Conservation (phyloP, 345 rosid genomes). For the Stellera chamaejasme region DNA sequence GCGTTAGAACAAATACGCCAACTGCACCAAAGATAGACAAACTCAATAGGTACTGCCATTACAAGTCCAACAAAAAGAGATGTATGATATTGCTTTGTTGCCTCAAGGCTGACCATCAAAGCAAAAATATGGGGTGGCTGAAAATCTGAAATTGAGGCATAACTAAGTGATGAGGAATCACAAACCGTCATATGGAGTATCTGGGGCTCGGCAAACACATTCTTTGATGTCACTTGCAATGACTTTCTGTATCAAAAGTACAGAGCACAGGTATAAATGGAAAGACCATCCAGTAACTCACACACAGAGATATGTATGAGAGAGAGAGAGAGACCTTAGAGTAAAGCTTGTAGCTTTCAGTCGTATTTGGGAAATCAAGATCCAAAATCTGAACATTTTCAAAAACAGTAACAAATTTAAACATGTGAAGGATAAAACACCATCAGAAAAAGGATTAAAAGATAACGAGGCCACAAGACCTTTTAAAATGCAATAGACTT, state of each 20-base stretch:
- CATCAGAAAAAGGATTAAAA: background rate
- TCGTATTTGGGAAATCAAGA: slow-evolving; percentile 70
- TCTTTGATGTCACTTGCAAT: slow-evolving; percentile 98
- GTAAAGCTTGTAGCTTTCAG: slow-evolving; percentile 86
- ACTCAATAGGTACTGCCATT: background rate
- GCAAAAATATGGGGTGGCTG: background rate
- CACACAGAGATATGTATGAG: too few relatives aligned
- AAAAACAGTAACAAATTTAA: slow-evolving; percentile 1
- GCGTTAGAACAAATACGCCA: too few relatives aligned
- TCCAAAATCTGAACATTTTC: slow-evolving; percentile 55
- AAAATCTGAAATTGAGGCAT: too few relatives aligned
- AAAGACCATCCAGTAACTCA: background rate
- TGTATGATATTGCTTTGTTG: background rate
- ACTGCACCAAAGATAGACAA: too few relatives aligned
- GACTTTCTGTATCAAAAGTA: slow-evolving; percentile 53
- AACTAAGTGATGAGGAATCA: slow-evolving; percentile 6
- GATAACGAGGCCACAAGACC: background rate
- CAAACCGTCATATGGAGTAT: slow-evolving; percentile 92
- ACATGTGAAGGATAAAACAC: slow-evolving; percentile 11
- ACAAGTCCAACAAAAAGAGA: background rate
- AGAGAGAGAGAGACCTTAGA: slow-evolving; percentile 57
- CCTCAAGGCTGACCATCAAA: background rate
- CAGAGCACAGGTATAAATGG: slow-evolving; percentile 13
- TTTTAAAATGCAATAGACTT: too few relatives aligned
- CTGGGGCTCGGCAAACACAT: slow-evolving; percentile 94